Base-by-base conservation (phyloP, 352 stramenopile genomes). In the Phytophthora cajani region DNA sequence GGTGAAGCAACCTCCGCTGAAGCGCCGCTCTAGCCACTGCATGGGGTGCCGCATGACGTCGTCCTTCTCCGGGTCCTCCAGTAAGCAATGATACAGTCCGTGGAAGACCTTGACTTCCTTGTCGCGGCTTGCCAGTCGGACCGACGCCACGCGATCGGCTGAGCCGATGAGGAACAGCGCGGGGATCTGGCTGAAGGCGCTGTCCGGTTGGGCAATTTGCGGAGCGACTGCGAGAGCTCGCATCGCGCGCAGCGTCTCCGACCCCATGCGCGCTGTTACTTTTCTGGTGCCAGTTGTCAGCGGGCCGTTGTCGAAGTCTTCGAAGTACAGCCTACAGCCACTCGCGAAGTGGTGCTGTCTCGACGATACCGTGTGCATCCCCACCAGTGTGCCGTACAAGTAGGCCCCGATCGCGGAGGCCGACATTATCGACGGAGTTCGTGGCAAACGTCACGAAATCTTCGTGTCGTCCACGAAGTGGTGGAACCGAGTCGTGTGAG, bases 381-480 rank as follows among this genome's bases (percentile, higher is more conserved):
- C 57, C 46, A 83, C 70, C 16, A 83, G 62, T 21, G 76, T 78
- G 27, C 73, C 76, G 64, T 69, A 79, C 17, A 73, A 83, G 46
- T 79, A 75, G 17, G 69, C 74, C 10, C 52, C 50, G 19, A 78
- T 30, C n/a, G 16, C n/a, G 3, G 25, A 16, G 14, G 16, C 19
- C 11, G 76, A 32, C 19, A 80, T 49, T n/a, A 77, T 44, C 51
- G 46, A 10, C 11, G 74, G 67, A 4, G 14, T 44, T 14, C 51
- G 77, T 75, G 2, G 74, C 69, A 38, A 79, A 61, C 40, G 36
- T 25, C 25, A 82, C 19, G 51, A 82, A 72, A 9, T 66, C 71
- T 84, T 77, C 33, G 71, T 71, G 56, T 84, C 77, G 55, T 82
- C 67, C 36, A 84, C 71, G 44, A 84, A 74, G 67, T 82, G 67